phyloP scores from a whole-genome alignment of 2,329 filamentous ascomycete genomes.

The Curvularia eragrostidis region DNA sequence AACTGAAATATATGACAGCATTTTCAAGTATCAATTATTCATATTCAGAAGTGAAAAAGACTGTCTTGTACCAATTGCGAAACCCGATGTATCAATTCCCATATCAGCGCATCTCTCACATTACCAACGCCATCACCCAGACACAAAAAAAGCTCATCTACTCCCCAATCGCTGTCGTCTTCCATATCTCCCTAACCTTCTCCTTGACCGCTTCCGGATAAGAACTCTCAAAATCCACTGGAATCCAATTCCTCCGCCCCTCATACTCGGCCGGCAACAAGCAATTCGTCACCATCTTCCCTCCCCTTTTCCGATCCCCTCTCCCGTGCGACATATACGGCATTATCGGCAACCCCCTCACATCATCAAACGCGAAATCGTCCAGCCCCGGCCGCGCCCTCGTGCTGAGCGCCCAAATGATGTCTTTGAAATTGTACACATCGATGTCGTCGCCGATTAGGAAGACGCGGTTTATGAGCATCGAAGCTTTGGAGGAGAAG shows the following conservation, averaged over 20 bases:
- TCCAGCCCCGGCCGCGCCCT: neutral
- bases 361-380: neutral
- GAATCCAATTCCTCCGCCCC: conserved; percentile 1
- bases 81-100: neutral
- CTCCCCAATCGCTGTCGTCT: neutral
- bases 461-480: conserved; percentile 1
- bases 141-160: neutral
- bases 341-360: neutral
- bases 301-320: neutral
- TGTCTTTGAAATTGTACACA: conserved; percentile 1
- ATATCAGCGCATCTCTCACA: neutral
- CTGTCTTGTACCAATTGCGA: neutral
- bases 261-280: neutral
- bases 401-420: neutral
- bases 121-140: neutral
- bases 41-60: neutral
- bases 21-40: neutral
- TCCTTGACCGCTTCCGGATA: neutral
- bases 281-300: conserved; percentile 1
- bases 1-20: neutral
- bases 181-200: neutral
- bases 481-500: neutral
- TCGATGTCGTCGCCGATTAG: conserved; percentile 1
- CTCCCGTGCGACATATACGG: conserved; percentile 1
- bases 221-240: conserved; percentile 2